phyloP scores from a whole-genome alignment of 257 asterid genomes.

The Linaria vulgaris region DNA sequence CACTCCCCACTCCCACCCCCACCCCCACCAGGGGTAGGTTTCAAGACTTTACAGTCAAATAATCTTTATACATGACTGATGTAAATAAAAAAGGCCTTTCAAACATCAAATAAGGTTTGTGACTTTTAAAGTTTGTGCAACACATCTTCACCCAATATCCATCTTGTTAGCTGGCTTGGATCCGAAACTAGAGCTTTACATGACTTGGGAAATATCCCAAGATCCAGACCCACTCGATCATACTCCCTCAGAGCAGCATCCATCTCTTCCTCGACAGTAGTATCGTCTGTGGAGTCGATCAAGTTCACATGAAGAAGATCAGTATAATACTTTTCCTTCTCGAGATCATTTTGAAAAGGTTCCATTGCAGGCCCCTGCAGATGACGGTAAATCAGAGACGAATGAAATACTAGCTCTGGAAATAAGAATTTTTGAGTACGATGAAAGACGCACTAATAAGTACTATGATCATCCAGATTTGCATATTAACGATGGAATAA shows the following conservation, averaged over 20 bases:
- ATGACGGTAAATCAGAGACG: not conserved
- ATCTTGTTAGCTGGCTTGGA: constrained; percentile 90
- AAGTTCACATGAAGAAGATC: constrained; percentile 55
- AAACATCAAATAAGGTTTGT: not conserved
- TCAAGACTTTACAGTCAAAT: too few relatives aligned
- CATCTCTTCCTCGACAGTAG: constrained; percentile 70
- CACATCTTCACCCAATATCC: constrained; percentile 86
- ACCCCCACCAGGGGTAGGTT: too few relatives aligned
- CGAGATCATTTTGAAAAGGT: constrained; percentile 66
- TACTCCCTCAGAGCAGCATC: constrained; percentile 59
- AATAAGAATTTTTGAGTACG: too few relatives aligned
- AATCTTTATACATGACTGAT: not conserved
- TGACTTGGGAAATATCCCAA: constrained; percentile 82
- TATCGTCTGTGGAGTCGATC: constrained; percentile 57
- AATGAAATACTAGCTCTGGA: too few relatives aligned
- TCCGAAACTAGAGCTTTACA: constrained; percentile 68
- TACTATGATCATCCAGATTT: too few relatives aligned
- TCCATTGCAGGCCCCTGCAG: constrained; percentile 83
- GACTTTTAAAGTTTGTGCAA: constrained; percentile 42
- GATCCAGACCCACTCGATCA: constrained; percentile 59
- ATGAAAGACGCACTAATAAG: too few relatives aligned
- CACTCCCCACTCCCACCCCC: too few relatives aligned
- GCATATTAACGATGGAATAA: too few relatives aligned
- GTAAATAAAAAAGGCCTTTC: not conserved
- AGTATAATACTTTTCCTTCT: constrained; percentile 71